Evolutionary conservation across 345 rosid genomes (phyloP).

Genomic region (Euclidium syriacum): DNA sequence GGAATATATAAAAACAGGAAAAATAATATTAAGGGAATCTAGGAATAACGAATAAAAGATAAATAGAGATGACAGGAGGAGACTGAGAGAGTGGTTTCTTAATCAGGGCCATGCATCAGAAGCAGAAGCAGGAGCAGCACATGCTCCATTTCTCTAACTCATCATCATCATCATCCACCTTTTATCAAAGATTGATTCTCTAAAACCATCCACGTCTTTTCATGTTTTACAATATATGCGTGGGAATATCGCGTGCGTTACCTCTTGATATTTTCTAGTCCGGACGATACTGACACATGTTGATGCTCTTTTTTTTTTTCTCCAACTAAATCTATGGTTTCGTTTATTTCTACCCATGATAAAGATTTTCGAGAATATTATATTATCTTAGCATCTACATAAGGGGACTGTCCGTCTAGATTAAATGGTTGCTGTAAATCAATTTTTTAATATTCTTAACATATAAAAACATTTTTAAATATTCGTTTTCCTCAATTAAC

Average conservation of each 20-base stretch:
- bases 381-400: conserved; percentile 16
- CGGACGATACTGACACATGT: conserved; percentile 24
- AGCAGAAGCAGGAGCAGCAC: conserved; percentile 31
- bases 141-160: conserved; percentile 25
- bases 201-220: conserved; percentile 23
- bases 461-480: background rate
- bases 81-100: conserved; percentile 26
- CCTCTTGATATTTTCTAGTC: conserved; percentile 30
- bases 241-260: conserved; percentile 31
- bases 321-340: conserved; percentile 7
- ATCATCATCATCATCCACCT: background rate
- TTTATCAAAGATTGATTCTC: conserved; percentile 18
- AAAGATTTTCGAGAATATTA: conserved; percentile 21
- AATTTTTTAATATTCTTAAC: background rate
- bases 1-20: conserved; percentile 1
- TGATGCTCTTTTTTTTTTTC: background rate
- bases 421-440: conserved; percentile 1
- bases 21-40: background rate
- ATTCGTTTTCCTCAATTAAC: background rate
- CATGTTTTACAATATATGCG: conserved; percentile 27
- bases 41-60: conserved; percentile 23
- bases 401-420: conserved; percentile 9
- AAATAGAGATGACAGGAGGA: conserved; percentile 1
- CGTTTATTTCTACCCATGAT: conserved; percentile 25
- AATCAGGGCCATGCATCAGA: conserved; percentile 29